Evolutionary conservation across 768 basidiomycete species (phyloP), one percentile per base, ranked within the genome.

Genomic region (Tylopilus rubrobrunneus): DNA sequence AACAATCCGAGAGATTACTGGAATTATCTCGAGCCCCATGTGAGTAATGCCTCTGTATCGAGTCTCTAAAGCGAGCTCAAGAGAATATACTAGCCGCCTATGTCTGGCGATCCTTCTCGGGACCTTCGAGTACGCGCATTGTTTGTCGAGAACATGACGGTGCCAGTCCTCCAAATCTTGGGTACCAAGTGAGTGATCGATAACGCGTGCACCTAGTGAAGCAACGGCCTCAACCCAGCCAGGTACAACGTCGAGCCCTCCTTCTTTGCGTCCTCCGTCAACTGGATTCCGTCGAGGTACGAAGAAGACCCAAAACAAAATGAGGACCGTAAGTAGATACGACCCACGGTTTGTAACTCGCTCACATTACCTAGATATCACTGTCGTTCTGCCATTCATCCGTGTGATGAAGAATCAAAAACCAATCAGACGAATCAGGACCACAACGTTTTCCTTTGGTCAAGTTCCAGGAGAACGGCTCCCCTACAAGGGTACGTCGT

Each of bases 221-320:
- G 25, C 21, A 23, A n/a, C 5, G 5, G 10, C 36, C 51, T 61
- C 45, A 54, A 43, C 25, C 14, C n/a, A 9, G 14, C 8, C 25
- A 73, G 83, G 61, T 83, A 78, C 55, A 76, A 76, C 51, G 74
- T 85, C 39, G 84, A 85, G 55, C 84, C 84, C 1, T 84, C 85
- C 68, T 85, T 80, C 62, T 85, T 84, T 60, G 80, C 82, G 0
- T 84, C 83, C 1, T 80, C 83, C 0, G 62, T 78, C 14, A 84
- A 81, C 57, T 85, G 83, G 83, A 87, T 85, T 45, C 85, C 85
- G 0, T 81, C 82, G 1, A 78, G 83, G 49, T 87, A 80, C 41
- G 76, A 84, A 56, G 83, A 84, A 60, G 78, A 78, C 40, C 65
- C 76, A 2, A 56, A 62, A 21, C 54, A 62, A 23, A 65, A 67